phyloP scores from a whole-genome alignment of 129 eudicot species.

The Solidago caesia region DNA sequence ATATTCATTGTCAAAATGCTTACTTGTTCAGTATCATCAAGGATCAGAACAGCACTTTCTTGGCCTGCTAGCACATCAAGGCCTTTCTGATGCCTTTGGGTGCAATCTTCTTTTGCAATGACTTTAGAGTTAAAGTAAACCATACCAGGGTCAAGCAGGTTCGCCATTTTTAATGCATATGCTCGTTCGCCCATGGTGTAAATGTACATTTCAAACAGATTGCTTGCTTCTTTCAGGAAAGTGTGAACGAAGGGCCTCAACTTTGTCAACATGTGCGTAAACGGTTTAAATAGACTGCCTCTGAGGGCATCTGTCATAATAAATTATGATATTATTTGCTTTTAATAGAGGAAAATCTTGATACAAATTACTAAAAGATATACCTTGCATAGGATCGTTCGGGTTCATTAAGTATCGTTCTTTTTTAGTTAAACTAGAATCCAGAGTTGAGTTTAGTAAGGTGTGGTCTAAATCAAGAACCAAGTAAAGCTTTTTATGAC shows the following conservation, averaged over 20 bases:
- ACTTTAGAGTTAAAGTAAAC: conserved; percentile 38
- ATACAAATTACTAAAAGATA: not conserved
- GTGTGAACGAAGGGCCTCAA: conserved; percentile 19
- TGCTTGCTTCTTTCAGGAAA: conserved; percentile 18
- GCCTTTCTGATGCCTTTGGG: conserved; percentile 56
- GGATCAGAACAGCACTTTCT: conserved; percentile 80
- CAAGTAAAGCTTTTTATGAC: conserved; percentile 65
- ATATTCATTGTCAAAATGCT: not conserved
- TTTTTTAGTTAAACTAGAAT: conserved; percentile 53
- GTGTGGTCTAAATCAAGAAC: conserved; percentile 96
- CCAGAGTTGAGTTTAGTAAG: conserved; percentile 69
- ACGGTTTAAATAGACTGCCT: conserved; percentile 15
- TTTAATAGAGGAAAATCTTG: not conserved
- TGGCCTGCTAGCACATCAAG: conserved; percentile 86
- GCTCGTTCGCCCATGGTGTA: conserved; percentile 25
- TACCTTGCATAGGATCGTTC: conserved; percentile 71
- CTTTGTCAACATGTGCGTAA: conserved; percentile 12
- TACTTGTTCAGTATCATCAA: conserved; percentile 93
- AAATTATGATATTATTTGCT: not conserved
- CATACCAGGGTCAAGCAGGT: conserved; percentile 32
- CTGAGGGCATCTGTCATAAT: conserved; percentile 5
- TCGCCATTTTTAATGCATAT: conserved; percentile 77
- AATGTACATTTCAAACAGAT: conserved; percentile 17
- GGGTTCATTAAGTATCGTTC: conserved; percentile 59
- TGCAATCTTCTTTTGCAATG: conserved; percentile 42